phyloP scores from a whole-genome alignment of 2,329 filamentous ascomycete genomes.

The Aaosphaeria pasadenensis region DNA sequence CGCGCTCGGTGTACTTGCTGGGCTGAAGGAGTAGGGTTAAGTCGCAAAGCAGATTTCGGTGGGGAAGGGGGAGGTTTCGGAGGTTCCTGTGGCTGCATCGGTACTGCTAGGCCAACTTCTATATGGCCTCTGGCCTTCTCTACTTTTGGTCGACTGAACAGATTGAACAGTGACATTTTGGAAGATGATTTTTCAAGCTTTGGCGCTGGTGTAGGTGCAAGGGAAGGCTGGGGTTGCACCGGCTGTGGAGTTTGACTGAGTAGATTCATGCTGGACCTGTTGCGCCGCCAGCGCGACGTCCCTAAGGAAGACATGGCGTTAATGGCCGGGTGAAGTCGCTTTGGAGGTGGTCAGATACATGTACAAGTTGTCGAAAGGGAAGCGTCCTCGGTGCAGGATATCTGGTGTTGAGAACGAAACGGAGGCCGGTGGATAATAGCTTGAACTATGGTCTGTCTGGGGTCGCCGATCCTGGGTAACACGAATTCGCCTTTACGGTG shows the following conservation, averaged over 20 bases:
- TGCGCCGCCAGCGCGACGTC: conserved; percentile 36
- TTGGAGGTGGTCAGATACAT: conserved; percentile 11
- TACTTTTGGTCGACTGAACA: conserved; percentile 50
- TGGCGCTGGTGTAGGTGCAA: conserved; percentile 9
- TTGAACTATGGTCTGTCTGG: conserved; percentile 5
- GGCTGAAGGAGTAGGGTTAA: conserved; percentile 25
- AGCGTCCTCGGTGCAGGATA: conserved; percentile 3
- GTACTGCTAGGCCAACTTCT: conserved; percentile 40
- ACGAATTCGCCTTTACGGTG: no score
- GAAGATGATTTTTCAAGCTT: conserved; percentile 33
- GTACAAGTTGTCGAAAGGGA: conserved; percentile 3
- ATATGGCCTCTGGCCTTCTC: conserved; percentile 47
- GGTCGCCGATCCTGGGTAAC: neutral
- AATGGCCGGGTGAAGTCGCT: conserved; percentile 9
- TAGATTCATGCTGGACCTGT: conserved; percentile 30
- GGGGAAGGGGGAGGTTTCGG: conserved; percentile 18
- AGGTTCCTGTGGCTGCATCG: conserved; percentile 29
- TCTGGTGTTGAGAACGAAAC: conserved; percentile 1
- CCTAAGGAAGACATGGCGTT: conserved; percentile 26
- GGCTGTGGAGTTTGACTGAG: conserved; percentile 11
- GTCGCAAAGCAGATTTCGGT: conserved; percentile 26
- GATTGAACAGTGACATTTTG: conserved; percentile 49
- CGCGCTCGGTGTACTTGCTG: conserved; percentile 30
- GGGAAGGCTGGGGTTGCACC: conserved; percentile 1
- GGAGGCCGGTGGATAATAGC: conserved; percentile 2